Conservation (phyloP, 1,284 basidiomycete genomes). For the Ustilago trichophora region DNA sequence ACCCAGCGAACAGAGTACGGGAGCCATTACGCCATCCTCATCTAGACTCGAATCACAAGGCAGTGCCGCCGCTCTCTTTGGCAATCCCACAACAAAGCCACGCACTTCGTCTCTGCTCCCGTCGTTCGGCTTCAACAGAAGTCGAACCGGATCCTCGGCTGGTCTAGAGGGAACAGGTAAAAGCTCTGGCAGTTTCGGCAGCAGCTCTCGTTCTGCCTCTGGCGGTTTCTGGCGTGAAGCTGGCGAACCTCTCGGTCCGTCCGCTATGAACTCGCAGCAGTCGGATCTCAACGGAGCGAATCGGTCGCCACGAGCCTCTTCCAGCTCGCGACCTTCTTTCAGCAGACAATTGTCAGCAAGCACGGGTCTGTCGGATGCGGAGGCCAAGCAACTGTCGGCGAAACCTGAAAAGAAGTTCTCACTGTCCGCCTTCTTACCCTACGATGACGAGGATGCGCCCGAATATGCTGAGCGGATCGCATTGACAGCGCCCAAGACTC, state of each 20-base stretch:
- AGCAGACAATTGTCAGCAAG: slow-evolving; percentile 28
- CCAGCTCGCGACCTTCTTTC: slow-evolving; percentile 38
- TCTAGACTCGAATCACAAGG: slow-evolving; percentile 51
- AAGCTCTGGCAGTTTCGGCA: slow-evolving; percentile 28
- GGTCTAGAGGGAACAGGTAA: slow-evolving; percentile 33
- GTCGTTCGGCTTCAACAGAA: slow-evolving; percentile 41
- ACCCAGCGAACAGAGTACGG: slow-evolving; percentile 27
- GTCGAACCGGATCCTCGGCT: slow-evolving; percentile 36
- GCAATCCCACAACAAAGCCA: slow-evolving; percentile 32
- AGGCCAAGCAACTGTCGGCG: slow-evolving; percentile 10
- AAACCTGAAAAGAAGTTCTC: slow-evolving; percentile 37
- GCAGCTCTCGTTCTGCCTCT: slow-evolving; percentile 14
- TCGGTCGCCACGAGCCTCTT: slow-evolving; percentile 20
- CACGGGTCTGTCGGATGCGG: slow-evolving; percentile 15
- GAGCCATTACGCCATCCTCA: slow-evolving; percentile 23
- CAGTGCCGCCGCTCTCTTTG: slow-evolving; percentile 52
- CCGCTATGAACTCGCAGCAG: slow-evolving; percentile 1
- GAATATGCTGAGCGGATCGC: slow-evolving; percentile 49
- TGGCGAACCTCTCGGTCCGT: slow-evolving; percentile 5
- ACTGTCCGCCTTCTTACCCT: slow-evolving; percentile 37
- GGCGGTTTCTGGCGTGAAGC: slow-evolving; percentile 24
- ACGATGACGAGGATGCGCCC: slow-evolving; percentile 45
- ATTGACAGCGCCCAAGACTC: slow-evolving; percentile 28
- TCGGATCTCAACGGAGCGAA: slow-evolving; percentile 7
- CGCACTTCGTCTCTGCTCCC: slow-evolving; percentile 56